Evolutionary conservation across 2,329 filamentous ascomycete species (phyloP).

Genomic region (Phialemoniopsis sp.): DNA sequence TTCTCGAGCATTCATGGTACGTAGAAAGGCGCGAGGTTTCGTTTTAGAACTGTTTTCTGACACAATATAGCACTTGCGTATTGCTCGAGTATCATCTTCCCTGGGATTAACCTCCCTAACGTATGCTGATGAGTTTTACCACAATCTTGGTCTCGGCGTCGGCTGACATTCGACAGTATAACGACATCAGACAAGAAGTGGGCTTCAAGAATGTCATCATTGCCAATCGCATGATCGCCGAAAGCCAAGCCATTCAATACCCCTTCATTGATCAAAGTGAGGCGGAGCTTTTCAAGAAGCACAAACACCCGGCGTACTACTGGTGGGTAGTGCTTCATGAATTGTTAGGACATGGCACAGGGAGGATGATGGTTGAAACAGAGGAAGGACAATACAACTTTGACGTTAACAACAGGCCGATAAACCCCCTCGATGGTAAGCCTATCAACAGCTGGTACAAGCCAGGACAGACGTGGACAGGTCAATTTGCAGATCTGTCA

Average conservation of each 20-base stretch:
- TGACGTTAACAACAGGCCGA: slow-evolving; percentile 49
- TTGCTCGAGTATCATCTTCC: slow-evolving; percentile 36
- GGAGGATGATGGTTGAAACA: slow-evolving; percentile 55
- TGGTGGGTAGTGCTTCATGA: slow-evolving; percentile 63
- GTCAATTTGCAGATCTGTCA: slow-evolving; percentile 54
- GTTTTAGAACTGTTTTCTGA: not conserved
- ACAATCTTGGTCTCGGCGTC: no score
- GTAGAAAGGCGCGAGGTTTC: slow-evolving; percentile 22
- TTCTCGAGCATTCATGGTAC: slow-evolving; percentile 68
- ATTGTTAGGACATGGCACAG: slow-evolving; percentile 61
- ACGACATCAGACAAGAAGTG: slow-evolving; percentile 51
- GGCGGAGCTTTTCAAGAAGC: slow-evolving; percentile 55
- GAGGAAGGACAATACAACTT: slow-evolving; percentile 55
- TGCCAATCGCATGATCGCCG: slow-evolving; percentile 45
- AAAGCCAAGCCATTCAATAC: slow-evolving; percentile 36
- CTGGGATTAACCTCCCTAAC: slow-evolving; percentile 34
- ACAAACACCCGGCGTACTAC: slow-evolving; percentile 64
- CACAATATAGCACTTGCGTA: slow-evolving; percentile 38
- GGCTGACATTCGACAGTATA: slow-evolving; percentile 28
- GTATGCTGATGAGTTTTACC: no score
- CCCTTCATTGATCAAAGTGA: slow-evolving; percentile 61
- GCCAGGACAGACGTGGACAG: slow-evolving; percentile 60
- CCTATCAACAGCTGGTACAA: slow-evolving; percentile 56
- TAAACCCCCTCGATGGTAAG: slow-evolving; percentile 49
- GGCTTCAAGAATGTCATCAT: slow-evolving; percentile 65